phyloP scores from a whole-genome alignment of 2,329 filamentous ascomycete species.

The Ascochyta clinopodiicola region DNA sequence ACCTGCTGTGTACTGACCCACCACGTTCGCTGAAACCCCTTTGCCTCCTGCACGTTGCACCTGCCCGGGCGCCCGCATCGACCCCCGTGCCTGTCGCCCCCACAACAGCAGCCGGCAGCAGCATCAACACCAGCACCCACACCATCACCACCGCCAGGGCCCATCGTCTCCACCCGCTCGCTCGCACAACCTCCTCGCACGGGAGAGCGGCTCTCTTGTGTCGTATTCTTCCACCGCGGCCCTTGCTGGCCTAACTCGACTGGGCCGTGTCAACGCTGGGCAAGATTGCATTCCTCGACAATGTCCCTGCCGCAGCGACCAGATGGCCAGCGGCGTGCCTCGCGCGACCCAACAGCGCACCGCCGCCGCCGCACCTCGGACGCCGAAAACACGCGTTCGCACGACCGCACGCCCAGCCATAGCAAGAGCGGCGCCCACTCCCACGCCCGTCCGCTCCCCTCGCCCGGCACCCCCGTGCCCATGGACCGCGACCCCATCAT shows the following conservation, averaged over 20 bases:
- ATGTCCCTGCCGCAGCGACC: constrained; percentile 66
- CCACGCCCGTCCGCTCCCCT: constrained; percentile 51
- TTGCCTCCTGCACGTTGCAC: background rate
- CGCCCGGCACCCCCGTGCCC: constrained; percentile 51
- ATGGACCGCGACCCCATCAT: constrained; percentile 63
- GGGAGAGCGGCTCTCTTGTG: constrained; percentile 3
- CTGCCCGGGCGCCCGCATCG: constrained; percentile 10
- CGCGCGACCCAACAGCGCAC: constrained; percentile 72
- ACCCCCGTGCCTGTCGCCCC: constrained; percentile 12
- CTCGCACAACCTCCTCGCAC: background rate
- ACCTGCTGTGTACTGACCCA: background rate
- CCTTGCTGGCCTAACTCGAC: constrained; percentile 13
- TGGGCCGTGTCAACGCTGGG: constrained; percentile 5
- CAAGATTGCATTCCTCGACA: constrained; percentile 35
- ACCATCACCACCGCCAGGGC: background rate
- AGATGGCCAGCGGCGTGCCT: constrained; percentile 61
- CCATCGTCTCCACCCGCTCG: constrained; percentile 8
- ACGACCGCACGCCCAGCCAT: constrained; percentile 45
- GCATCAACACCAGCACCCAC: background rate
- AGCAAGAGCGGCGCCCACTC: constrained; percentile 52
- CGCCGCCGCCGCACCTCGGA: constrained; percentile 71
- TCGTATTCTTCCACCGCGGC: constrained; percentile 10
- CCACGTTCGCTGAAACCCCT: constrained; percentile 12
- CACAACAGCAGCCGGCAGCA: constrained; percentile 6
- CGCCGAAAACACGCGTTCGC: constrained; percentile 67